phyloP scores from a whole-genome alignment of 148 eudicot species.

The Amaranthus hypochondriacus region DNA sequence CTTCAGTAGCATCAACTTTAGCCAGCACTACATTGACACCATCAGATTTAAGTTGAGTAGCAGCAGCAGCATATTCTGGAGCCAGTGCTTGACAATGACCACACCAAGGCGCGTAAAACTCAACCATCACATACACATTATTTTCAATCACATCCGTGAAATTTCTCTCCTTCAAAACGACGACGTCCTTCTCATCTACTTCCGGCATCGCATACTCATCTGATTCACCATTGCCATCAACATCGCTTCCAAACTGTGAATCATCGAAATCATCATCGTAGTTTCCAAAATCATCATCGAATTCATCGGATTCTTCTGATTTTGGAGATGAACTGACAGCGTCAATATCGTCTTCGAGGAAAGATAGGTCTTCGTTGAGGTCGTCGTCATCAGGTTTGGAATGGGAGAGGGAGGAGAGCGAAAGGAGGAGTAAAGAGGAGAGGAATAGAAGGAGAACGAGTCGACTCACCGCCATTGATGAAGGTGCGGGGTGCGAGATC shows the following conservation, averaged over 20 bases:
- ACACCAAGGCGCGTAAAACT: slow-evolving; percentile 98
- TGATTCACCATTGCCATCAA: slow-evolving; percentile 18
- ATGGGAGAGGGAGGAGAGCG: slow-evolving; percentile 30
- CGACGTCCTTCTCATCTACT: slow-evolving; percentile 75
- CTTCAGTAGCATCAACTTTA: slow-evolving; percentile 85
- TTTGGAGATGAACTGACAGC: slow-evolving; percentile 17
- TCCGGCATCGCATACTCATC: slow-evolving; percentile 18
- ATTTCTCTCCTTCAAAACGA: slow-evolving; percentile 66
- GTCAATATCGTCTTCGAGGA: slow-evolving; percentile 42
- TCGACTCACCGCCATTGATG: slow-evolving; percentile 48
- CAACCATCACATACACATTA: slow-evolving; percentile 80
- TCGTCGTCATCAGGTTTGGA: slow-evolving; percentile 21
- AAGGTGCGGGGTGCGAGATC: background rate
- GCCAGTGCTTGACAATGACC: slow-evolving; percentile 77
- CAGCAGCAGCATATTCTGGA: slow-evolving; percentile 93
- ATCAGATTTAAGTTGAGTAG: slow-evolving; percentile 55
- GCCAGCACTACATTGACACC: slow-evolving; percentile 62
- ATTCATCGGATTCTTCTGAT: slow-evolving; percentile 26
- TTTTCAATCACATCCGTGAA: slow-evolving; percentile 61
- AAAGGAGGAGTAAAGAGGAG: slow-evolving; percentile 25
- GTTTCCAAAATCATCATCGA: slow-evolving; percentile 38
- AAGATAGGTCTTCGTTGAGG: slow-evolving; percentile 63
- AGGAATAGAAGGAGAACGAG: slow-evolving; percentile 34
- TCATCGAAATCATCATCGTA: slow-evolving; percentile 37
- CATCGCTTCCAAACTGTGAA: slow-evolving; percentile 28